Conservation (phyloP, 2,329 filamentous ascomycete species). For the Corniculantispora saksenae region DNA sequence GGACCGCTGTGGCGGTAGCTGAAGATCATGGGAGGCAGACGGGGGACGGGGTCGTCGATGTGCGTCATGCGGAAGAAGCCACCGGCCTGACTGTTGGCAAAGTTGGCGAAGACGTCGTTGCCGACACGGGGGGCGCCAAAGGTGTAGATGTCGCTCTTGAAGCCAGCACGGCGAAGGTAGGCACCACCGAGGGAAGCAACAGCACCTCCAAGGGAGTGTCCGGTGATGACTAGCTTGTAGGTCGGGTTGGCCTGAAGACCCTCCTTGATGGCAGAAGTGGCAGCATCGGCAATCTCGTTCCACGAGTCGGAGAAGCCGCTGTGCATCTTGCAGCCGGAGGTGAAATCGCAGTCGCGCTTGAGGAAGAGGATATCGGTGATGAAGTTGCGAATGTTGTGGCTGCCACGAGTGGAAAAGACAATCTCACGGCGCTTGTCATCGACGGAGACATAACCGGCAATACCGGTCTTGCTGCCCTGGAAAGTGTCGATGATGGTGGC, state of each 20-base stretch:
- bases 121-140: conserved; percentile 69
- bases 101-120: conserved; percentile 55
- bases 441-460: conserved; percentile 52
- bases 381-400: conserved; percentile 60
- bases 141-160: conserved; percentile 58
- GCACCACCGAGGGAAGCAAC: conserved; percentile 62
- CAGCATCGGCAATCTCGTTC: conserved; percentile 49
- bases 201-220: conserved; percentile 69
- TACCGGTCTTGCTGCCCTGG: conserved; percentile 43
- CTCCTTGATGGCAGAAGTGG: conserved; percentile 44
- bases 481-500: conserved; percentile 47
- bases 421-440: conserved; percentile 54
- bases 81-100: conserved; percentile 54
- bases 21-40: conserved; percentile 61
- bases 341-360: conserved; percentile 32
- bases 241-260: conserved; percentile 49
- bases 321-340: conserved; percentile 52
- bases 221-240: conserved; percentile 60
- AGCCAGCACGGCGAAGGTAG: conserved; percentile 52
- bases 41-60: conserved; percentile 65
- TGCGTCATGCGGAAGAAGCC: conserved; percentile 67
- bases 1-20: conserved; percentile 68
- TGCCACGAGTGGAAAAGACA: conserved; percentile 62
- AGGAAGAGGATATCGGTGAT: conserved; percentile 51
- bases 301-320: conserved; percentile 62